Evolutionary conservation across 345 rosid species (phyloP).

Genomic region (Eutrema yunnanense): DNA sequence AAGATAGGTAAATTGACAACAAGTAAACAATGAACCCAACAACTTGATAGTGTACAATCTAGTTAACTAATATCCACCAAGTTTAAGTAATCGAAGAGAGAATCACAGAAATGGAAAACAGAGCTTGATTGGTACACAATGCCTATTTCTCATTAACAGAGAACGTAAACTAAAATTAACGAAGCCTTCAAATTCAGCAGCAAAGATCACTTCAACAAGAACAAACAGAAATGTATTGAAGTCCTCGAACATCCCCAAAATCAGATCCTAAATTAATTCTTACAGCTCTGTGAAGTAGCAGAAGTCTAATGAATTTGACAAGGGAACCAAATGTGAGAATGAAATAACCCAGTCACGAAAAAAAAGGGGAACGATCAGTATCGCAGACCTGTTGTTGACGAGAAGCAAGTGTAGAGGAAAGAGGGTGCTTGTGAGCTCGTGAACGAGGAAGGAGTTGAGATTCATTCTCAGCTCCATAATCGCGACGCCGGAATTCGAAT

Average conservation of each 20-base stretch:
- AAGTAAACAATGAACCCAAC: neutral
- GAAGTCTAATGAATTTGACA: neutral
- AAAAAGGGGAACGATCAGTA: no score
- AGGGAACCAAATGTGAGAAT: no score
- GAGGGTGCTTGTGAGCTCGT: conserved; percentile 52
- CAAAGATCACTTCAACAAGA: neutral
- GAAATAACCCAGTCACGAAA: no score
- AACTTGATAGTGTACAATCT: neutral
- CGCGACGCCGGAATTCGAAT: conserved; percentile 70
- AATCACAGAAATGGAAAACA: neutral
- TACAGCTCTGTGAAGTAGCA: neutral
- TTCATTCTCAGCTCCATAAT: conserved; percentile 42
- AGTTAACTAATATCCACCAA: neutral
- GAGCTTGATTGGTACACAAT: neutral
- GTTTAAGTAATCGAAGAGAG: neutral
- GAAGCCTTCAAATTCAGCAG: conserved; percentile 1
- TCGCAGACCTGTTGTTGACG: conserved; percentile 38
- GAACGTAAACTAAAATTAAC: neutral
- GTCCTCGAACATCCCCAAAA: neutral
- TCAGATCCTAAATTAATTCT: neutral
- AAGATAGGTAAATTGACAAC: neutral
- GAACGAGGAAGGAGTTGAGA: conserved; percentile 50
- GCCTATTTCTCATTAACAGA: neutral
- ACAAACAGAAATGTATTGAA: neutral
- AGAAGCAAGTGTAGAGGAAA: conserved; percentile 33